phyloP scores from a whole-genome alignment of 2,329 filamentous ascomycete genomes.

The Sporothrix luriei region DNA sequence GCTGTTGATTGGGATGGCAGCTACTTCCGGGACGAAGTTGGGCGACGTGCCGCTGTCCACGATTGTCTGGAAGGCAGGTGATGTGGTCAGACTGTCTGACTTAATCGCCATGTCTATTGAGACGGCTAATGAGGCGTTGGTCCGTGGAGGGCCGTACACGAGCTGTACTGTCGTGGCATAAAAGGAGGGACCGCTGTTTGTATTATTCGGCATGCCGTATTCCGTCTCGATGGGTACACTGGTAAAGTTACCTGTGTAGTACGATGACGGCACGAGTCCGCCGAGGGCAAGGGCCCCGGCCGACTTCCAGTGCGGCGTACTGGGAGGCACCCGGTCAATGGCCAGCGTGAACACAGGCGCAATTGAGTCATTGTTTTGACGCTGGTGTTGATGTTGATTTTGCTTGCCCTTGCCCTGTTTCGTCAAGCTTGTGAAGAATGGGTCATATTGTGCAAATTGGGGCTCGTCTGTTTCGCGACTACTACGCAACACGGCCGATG shows the following conservation, averaged over 20 bases:
- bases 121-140: neutral
- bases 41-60: slow-evolving; percentile 32
- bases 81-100: neutral
- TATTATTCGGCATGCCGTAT: no score
- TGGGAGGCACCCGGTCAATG: slow-evolving; percentile 34
- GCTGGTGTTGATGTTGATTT: neutral
- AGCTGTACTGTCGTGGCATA: slow-evolving; percentile 3
- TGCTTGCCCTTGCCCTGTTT: neutral
- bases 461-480: neutral
- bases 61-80: slow-evolving; percentile 26
- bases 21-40: slow-evolving; percentile 30
- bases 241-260: slow-evolving; percentile 30
- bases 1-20: slow-evolving; percentile 29
- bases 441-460: neutral
- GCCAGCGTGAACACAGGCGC: slow-evolving; percentile 33
- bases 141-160: neutral
- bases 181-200: neutral
- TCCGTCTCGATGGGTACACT: slow-evolving; percentile 25
- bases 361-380: neutral
- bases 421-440: slow-evolving; percentile 29
- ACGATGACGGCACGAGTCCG: slow-evolving; percentile 31
- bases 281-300: slow-evolving; percentile 29
- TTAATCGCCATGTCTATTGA: neutral
- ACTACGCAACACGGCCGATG: slow-evolving; percentile 35
- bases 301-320: slow-evolving; percentile 23